These are phyloP conservation scores for Patellaria atrata DNA, from an alignment of 495 filamentous ascomycete species.

Conservation along the genomic window DNA sequence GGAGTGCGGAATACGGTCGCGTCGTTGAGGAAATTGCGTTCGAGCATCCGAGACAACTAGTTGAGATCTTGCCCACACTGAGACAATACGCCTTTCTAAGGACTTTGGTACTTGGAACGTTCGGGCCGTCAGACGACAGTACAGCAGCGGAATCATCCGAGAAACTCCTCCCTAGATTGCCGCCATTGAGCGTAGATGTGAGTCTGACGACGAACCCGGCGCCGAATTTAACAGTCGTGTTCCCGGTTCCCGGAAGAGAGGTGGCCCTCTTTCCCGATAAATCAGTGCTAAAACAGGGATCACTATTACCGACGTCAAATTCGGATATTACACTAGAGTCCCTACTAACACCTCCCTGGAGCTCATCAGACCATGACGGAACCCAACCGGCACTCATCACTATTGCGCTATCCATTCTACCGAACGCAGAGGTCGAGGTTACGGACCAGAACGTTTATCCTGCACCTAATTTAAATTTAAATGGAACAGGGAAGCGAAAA, in stretches of 20 bases:
- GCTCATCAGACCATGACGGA: background rate
- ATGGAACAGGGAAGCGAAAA: slow-evolving; percentile 2
- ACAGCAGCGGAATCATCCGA: too few species aligned
- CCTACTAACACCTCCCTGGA: too few species aligned
- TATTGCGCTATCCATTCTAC: slow-evolving; percentile 16
- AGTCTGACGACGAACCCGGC: too few species aligned
- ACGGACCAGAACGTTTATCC: slow-evolving; percentile 13
- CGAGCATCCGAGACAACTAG: slow-evolving; percentile 70
- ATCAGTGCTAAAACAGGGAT: too few species aligned
- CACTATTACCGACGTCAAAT: too few species aligned
- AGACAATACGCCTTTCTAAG: slow-evolving; percentile 25
- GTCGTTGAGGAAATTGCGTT: slow-evolving; percentile 63
- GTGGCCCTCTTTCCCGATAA: too few species aligned
- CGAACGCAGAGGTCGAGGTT: slow-evolving; percentile 21
- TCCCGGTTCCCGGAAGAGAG: too few species aligned
- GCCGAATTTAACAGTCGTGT: too few species aligned
- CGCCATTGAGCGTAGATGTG: too few species aligned
- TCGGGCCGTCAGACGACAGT: slow-evolving; percentile 5
- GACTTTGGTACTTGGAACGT: slow-evolving; percentile 16
- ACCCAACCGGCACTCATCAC: background rate
- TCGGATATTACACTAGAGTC: too few species aligned
- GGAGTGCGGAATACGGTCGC: slow-evolving; percentile 54
- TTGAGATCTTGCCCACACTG: slow-evolving; percentile 51
- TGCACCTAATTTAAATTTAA: background rate
- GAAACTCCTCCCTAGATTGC: too few species aligned